These are phyloP conservation scores for Gynochthodes officinalis DNA, from an alignment of 257 asterid species.

Conservation along the genomic window DNA sequence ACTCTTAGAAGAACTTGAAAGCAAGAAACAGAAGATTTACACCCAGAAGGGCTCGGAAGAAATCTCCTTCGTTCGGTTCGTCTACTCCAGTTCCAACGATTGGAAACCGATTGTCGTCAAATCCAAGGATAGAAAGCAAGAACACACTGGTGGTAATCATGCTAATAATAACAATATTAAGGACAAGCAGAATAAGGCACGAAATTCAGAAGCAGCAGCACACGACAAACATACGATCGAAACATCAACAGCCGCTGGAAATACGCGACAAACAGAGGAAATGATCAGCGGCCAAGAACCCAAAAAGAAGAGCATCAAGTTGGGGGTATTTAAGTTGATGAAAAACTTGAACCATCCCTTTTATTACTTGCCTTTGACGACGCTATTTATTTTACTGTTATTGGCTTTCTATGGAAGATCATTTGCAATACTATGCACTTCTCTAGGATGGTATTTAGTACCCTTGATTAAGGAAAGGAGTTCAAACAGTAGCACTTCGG, in stretches of 20 bases:
- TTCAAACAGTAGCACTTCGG: neutral
- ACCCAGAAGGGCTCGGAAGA: conserved; percentile 40
- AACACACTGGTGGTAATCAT: neutral
- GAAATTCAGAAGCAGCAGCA: neutral
- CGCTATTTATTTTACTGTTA: conserved; percentile 39
- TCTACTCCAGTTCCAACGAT: conserved; percentile 25
- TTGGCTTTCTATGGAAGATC: conserved; percentile 43
- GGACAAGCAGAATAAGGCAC: neutral
- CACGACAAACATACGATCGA: conserved; percentile 4
- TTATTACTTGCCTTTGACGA: conserved; percentile 20
- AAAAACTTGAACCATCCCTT: conserved; percentile 21
- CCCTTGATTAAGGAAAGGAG: conserved; percentile 25
- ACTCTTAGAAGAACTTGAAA: conserved; percentile 43
- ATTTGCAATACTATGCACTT: conserved; percentile 53
- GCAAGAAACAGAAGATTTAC: conserved; percentile 43
- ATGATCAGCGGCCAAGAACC: neutral
- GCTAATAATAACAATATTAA: neutral
- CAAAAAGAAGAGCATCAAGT: neutral
- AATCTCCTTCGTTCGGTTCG: conserved; percentile 44
- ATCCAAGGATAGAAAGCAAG: conserved; percentile 21
- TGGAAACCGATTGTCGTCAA: conserved; percentile 44
- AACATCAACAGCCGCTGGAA: neutral
- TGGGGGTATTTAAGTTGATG: conserved; percentile 3
- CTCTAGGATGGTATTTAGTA: conserved; percentile 48
- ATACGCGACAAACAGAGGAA: neutral